Conservation (phyloP, 176 grass and related monocot genomes). For the Eleusine coracana region DNA sequence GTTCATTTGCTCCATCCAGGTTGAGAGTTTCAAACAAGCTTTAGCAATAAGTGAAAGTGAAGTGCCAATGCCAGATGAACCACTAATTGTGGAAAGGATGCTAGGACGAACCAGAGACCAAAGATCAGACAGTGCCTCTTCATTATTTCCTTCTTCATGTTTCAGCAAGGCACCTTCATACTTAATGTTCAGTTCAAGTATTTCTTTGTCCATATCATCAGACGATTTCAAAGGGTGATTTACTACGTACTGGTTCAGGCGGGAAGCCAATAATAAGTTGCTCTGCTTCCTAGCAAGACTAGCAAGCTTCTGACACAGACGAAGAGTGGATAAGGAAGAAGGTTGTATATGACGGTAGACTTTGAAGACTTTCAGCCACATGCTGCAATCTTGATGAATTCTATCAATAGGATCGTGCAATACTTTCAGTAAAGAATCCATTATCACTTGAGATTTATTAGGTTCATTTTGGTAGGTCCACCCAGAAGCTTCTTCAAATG, state of each 20-base stretch:
- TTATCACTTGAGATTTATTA: slow-evolving; percentile 51
- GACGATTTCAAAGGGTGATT: slow-evolving; percentile 61
- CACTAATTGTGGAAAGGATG: slow-evolving; percentile 52
- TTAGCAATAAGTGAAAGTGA: slow-evolving; percentile 72
- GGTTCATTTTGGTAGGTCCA: slow-evolving; percentile 45
- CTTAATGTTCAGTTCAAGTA: slow-evolving; percentile 77
- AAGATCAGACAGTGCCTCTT: slow-evolving; percentile 76
- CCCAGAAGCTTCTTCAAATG: slow-evolving; percentile 73
- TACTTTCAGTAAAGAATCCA: slow-evolving; percentile 66
- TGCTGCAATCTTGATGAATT: slow-evolving; percentile 81
- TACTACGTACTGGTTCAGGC: slow-evolving; percentile 74
- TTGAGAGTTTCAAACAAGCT: slow-evolving; percentile 93
- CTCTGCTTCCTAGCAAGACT: slow-evolving; percentile 83
- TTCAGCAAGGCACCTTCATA: slow-evolving; percentile 92
- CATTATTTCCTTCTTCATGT: slow-evolving; percentile 63
- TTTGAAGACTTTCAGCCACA: slow-evolving; percentile 93
- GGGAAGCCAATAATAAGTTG: slow-evolving; percentile 86
- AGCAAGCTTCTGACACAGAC: slow-evolving; percentile 76
- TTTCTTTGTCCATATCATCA: slow-evolving; percentile 52
- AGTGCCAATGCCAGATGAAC: slow-evolving; percentile 46
- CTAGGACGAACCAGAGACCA: slow-evolving; percentile 70
- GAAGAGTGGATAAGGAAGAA: slow-evolving; percentile 71
- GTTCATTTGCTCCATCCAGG: slow-evolving; percentile 71
- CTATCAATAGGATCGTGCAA: slow-evolving; percentile 55
- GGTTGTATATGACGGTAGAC: slow-evolving; percentile 66